These are phyloP conservation scores for Alternaria sp. DNA, from an alignment of 2,329 filamentous ascomycete species.

Conservation along the genomic window DNA sequence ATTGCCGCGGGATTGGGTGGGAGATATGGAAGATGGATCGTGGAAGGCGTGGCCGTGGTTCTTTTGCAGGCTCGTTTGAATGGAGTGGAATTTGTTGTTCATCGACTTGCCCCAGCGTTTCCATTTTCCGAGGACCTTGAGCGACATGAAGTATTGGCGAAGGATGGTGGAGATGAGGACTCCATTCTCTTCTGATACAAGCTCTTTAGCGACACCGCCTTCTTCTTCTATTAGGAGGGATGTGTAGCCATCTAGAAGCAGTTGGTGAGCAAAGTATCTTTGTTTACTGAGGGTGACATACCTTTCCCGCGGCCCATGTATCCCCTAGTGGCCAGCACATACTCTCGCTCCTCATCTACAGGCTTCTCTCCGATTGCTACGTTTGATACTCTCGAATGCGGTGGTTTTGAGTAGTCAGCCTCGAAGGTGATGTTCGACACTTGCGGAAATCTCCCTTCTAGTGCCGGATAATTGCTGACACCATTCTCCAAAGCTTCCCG, in stretches of 20 bases:
- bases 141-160: conserved; percentile 88
- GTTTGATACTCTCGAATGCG: conserved; percentile 69
- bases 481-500: conserved; percentile 85
- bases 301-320: conserved; percentile 87
- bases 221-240: conserved; percentile 77
- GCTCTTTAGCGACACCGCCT: conserved; percentile 77
- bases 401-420: conserved; percentile 70
- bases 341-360: conserved; percentile 69
- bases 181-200: conserved; percentile 86
- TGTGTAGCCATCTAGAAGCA: conserved; percentile 71
- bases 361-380: conserved; percentile 68
- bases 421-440: conserved; percentile 82
- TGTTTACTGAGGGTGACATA: conserved; percentile 13
- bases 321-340: conserved; percentile 79
- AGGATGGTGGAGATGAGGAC: conserved; percentile 86
- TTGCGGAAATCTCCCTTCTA: conserved; percentile 85
- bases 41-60: conserved; percentile 62
- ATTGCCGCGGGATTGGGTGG: conserved; percentile 9
- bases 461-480: conserved; percentile 79
- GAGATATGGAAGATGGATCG: conserved; percentile 46
- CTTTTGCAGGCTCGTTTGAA: conserved; percentile 69
- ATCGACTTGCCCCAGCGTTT: conserved; percentile 71
- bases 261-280: conserved; percentile 12
- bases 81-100: conserved; percentile 69
- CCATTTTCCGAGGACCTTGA: conserved; percentile 84